Evolutionary conservation across 805 yeast genomes (phyloP), one percentile per base, ranked within the genome.

Genomic region (Candida alai): DNA sequence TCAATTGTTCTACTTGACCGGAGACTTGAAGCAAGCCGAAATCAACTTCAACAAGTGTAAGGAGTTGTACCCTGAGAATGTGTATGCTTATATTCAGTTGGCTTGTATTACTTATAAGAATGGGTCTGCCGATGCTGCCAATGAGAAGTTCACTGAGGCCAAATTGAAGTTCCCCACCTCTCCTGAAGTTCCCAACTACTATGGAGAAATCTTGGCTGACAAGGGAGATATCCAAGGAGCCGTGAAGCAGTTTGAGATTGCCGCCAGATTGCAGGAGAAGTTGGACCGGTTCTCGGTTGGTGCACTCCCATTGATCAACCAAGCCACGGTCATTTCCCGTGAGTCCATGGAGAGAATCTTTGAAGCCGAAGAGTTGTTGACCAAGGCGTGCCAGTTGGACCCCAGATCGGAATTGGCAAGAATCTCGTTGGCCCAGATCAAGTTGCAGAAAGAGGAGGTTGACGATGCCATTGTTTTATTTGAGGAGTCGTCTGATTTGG

Each of bases 161-260:
- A 78, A 75, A 52, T 68, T 72, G 58, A 73, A 73, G 58, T 86
- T 86, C 76, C 89, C 96, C 48, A 75, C 89, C 16, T 74, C 84
- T 34, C 86, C 97, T 36, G 96, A 87, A 60, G 83, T 88, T 49
- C 95, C 93, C 67, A 89, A 87, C 69, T 93, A 88, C 64, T 88
- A 80, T 56, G 98, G 97, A 54, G 98, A 93, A 68, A 81, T 90
- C 32, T 72, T 90, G 51, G 80, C 85, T 43, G 97, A 90, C 57
- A 74, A 74, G 50, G 83, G 82, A 55, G 86, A 84, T 48, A 63
- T 75, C 37, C 72, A 59, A 19, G 81, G 74, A 41, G 96, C 97
- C 38, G 61, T 77, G 40, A 77, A 78, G 54, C 89, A 87, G 65
- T 90, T 88, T 57, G 96, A 89, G 44, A 74, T 76, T 50, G 87